Conservation (phyloP, 2,329 filamentous ascomycete species). For the Leptosphaerulina australis region DNA sequence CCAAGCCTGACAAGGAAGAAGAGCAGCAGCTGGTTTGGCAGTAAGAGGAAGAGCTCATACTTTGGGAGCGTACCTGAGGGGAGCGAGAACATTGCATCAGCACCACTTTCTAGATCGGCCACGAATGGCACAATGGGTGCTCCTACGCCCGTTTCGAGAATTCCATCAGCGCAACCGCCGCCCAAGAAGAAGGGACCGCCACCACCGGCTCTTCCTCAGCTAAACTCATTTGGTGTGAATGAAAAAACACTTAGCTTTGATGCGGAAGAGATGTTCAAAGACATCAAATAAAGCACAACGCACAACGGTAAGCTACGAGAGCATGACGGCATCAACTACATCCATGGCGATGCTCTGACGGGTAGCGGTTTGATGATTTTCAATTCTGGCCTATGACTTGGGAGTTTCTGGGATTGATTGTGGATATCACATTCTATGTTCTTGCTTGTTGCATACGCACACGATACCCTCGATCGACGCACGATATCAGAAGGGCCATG, state of each 20-base stretch:
- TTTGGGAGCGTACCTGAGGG: conserved; percentile 45
- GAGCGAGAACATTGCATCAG: conserved; percentile 28
- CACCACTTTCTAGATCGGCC: conserved; percentile 4
- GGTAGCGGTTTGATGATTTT: conserved; percentile 42
- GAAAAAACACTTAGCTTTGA: conserved; percentile 43
- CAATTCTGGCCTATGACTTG: conserved; percentile 33
- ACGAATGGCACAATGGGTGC: conserved; percentile 31
- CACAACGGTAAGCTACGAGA: neutral
- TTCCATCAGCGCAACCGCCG: conserved; percentile 10
- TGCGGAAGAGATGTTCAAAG: conserved; percentile 50
- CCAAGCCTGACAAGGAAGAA: conserved; percentile 45
- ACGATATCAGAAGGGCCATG: conserved; percentile 27
- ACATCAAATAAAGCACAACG: conserved; percentile 42
- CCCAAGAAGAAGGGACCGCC: conserved; percentile 45
- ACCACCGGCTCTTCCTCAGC: conserved; percentile 49
- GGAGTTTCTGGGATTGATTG: conserved; percentile 38
- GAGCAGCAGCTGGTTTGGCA: conserved; percentile 51
- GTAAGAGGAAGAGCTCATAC: conserved; percentile 43
- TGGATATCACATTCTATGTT: conserved; percentile 29
- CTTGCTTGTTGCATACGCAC: conserved; percentile 42
- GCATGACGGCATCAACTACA: conserved; percentile 8
- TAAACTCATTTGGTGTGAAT: conserved; percentile 45
- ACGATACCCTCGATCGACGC: conserved; percentile 48
- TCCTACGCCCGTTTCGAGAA: conserved; percentile 3
- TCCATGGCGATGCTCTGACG: conserved; percentile 38